phyloP scores from a whole-genome alignment of 352 stramenopile genomes.

The Pythium sukuiense region DNA sequence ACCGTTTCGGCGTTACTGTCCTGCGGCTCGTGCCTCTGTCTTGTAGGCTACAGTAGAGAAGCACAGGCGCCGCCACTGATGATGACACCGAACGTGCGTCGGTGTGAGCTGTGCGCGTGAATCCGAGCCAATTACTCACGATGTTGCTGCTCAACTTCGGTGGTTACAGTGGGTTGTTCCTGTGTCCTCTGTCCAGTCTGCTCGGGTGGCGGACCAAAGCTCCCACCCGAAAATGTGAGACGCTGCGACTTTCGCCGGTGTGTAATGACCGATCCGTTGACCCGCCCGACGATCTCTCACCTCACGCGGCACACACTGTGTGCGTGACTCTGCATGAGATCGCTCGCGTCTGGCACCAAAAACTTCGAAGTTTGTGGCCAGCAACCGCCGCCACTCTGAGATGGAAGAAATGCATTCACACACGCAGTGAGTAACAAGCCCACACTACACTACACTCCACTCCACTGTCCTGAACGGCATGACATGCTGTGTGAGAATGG shows the following conservation, averaged over 20 bases:
- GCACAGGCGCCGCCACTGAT: background rate
- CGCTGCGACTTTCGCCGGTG: constrained; percentile 8
- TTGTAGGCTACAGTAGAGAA: no score
- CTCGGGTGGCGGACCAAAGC: constrained; percentile 5
- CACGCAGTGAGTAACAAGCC: background rate
- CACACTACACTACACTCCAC: no score
- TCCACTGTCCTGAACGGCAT: no score
- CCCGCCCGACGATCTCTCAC: constrained; percentile 9
- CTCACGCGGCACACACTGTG: background rate
- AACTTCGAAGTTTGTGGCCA: constrained; percentile 6
- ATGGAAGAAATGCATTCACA: background rate
- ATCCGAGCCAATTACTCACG: constrained; percentile 3
- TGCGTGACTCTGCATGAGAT: constrained; percentile 15
- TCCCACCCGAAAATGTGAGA: constrained; percentile 2
- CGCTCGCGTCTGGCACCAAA: constrained; percentile 1
- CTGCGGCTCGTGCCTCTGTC: no score
- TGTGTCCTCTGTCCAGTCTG: background rate
- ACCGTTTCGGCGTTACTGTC: background rate
- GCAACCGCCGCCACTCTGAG: background rate
- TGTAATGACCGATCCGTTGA: constrained; percentile 26
- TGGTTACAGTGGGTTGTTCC: background rate
- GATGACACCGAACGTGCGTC: background rate
- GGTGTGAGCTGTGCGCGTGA: background rate
- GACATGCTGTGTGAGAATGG: no score
- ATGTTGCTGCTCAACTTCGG: constrained; percentile 4